These are phyloP conservation scores for Fusarium torreyae DNA, from an alignment of 2,329 filamentous ascomycete genomes.

Conservation along the genomic window DNA sequence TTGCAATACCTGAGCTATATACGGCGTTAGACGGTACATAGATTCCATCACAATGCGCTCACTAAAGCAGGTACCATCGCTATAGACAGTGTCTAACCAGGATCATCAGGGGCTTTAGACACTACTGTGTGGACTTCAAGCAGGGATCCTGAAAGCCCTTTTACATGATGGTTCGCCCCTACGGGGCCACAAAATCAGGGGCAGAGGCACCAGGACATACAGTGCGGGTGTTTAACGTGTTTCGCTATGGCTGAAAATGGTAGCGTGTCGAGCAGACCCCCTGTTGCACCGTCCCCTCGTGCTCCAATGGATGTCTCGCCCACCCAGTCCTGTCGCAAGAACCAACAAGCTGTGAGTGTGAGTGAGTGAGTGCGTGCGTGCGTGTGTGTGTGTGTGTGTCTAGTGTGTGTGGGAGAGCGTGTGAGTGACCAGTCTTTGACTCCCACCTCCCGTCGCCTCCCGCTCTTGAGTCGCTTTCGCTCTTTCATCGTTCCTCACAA, in stretches of 20 bases:
- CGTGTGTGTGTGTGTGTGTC: slow-evolving; percentile 3
- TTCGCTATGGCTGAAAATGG: slow-evolving; percentile 47
- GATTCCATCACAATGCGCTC: neutral
- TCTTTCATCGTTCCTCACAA: slow-evolving; percentile 49
- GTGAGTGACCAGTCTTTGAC: slow-evolving; percentile 40
- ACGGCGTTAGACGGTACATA: slow-evolving; percentile 22
- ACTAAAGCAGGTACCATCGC: slow-evolving; percentile 13
- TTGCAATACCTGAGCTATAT: slow-evolving; percentile 38
- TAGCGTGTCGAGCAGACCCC: slow-evolving; percentile 41
- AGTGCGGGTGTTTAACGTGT: slow-evolving; percentile 43
- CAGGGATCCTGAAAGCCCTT: slow-evolving; percentile 26
- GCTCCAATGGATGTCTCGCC: slow-evolving; percentile 45
- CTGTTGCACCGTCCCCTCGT: slow-evolving; percentile 42
- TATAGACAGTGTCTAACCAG: slow-evolving; percentile 29
- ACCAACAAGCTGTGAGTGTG: slow-evolving; percentile 25
- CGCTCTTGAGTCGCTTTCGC: slow-evolving; percentile 32
- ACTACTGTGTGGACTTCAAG: slow-evolving; percentile 32
- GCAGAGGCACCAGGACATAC: slow-evolving; percentile 15
- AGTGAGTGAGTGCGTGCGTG: slow-evolving; percentile 9
- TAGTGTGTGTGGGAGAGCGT: neutral
- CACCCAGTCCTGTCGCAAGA: slow-evolving; percentile 8
- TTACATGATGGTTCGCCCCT: slow-evolving; percentile 15
- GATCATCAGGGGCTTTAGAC: slow-evolving; percentile 34
- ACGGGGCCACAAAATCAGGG: slow-evolving; percentile 40
- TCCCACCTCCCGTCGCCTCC: slow-evolving; percentile 40